These are phyloP conservation scores for Trichoderma sp. DNA, from an alignment of 2,329 filamentous ascomycete genomes.

Conservation along the genomic window DNA sequence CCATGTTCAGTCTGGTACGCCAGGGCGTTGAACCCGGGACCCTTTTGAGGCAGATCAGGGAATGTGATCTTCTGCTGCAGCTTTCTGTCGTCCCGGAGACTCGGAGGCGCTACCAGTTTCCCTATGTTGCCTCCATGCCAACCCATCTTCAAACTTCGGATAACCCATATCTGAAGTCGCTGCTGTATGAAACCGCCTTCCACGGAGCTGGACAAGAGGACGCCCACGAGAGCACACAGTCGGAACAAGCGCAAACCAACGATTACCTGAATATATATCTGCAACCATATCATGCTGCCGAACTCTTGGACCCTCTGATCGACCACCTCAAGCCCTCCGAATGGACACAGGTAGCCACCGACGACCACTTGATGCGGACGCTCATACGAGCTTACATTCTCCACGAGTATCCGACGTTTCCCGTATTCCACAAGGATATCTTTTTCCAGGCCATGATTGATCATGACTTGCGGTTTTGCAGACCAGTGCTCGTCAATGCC, in stretches of 20 bases:
- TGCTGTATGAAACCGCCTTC: constrained; percentile 23
- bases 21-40: constrained; percentile 25
- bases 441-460: constrained; percentile 37
- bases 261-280: constrained; percentile 22
- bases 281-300: constrained; percentile 34
- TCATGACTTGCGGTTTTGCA: constrained; percentile 32
- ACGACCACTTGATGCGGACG: constrained; percentile 33
- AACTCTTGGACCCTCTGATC: constrained; percentile 32
- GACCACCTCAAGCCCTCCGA: constrained; percentile 28
- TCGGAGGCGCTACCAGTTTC: constrained; percentile 36
- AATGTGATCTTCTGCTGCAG: constrained; percentile 37
- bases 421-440: constrained; percentile 35
- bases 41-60: constrained; percentile 33
- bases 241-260: background rate
- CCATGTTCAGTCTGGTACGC: constrained; percentile 4
- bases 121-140: constrained; percentile 32
- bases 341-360: constrained; percentile 34
- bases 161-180: constrained; percentile 27
- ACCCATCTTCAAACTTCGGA: constrained; percentile 23
- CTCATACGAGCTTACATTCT: constrained; percentile 28
- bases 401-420: constrained; percentile 33
- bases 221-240: background rate
- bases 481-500: constrained; percentile 36
- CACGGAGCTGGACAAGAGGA: background rate
- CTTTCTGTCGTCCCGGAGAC: constrained; percentile 34